These are phyloP conservation scores for Dryas drummondii DNA, from an alignment of 306 rosid genomes.

Conservation along the genomic window DNA sequence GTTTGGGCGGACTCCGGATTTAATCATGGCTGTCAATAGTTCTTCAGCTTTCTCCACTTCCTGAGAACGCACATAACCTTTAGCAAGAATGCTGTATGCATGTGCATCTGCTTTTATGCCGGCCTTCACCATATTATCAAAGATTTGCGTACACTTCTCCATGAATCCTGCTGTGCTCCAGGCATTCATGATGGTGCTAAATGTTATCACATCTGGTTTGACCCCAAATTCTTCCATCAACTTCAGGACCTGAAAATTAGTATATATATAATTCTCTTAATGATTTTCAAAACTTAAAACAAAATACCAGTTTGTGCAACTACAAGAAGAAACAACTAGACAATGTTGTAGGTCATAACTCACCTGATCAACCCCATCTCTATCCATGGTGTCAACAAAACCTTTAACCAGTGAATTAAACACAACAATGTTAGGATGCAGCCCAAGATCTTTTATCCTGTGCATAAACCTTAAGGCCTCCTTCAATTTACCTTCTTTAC, in stretches of 20 bases:
- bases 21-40: slow-evolving; percentile 45
- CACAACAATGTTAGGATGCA: slow-evolving; percentile 49
- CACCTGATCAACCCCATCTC: slow-evolving; percentile 68
- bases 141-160: slow-evolving; percentile 60
- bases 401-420: slow-evolving; percentile 62
- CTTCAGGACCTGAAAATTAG: slow-evolving; percentile 48
- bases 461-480: slow-evolving; percentile 54
- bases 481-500: slow-evolving; percentile 58
- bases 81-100: slow-evolving; percentile 74
- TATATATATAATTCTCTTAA: neutral
- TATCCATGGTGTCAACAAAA: slow-evolving; percentile 63
- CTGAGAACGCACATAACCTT: slow-evolving; percentile 64
- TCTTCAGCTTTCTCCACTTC: slow-evolving; percentile 71
- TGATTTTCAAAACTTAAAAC: neutral
- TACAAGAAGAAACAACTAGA: neutral
- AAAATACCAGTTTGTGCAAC: slow-evolving; percentile 10
- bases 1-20: slow-evolving; percentile 51
- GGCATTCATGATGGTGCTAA: slow-evolving; percentile 70
- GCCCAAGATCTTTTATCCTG: slow-evolving; percentile 56
- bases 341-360: slow-evolving; percentile 12
- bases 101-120: slow-evolving; percentile 66
- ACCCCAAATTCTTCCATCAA: slow-evolving; percentile 63
- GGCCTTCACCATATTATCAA: slow-evolving; percentile 57
- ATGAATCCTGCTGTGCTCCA: slow-evolving; percentile 78
- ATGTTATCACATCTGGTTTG: slow-evolving; percentile 68